Evolutionary conservation across 352 stramenopile genomes (phyloP), one percentile per base, ranked within the genome.

Genomic region (Phytophthora brassicae): DNA sequence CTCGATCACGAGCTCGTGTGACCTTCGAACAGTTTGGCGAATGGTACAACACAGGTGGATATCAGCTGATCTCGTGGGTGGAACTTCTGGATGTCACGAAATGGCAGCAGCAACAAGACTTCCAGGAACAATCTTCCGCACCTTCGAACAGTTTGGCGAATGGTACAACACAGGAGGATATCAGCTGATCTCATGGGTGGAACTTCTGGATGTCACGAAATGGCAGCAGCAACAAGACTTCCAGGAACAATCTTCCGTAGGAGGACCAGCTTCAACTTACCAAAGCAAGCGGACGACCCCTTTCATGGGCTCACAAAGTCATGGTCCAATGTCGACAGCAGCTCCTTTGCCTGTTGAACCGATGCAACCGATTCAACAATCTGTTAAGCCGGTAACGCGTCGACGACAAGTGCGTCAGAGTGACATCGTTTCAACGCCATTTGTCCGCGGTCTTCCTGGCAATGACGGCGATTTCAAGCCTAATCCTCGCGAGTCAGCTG

Each of bases 1-100:
- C 82, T 1, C 78, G 79, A 6, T 89, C 82, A 7, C 70, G 81
- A 8, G 72, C 77, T 12, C 72, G 86, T 43, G 79, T 97, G 16
- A 96, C 90, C 4, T 97, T 97, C 56, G 82, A 96, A 48, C 86
- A 95, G 60, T 95, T 97, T 73, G 89, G 88, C 17, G 88, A 94
- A 44, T 96, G 87, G 87, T 96, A 96, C 60, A 96, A 96, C 56
- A 84, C 77, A 4, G 78, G 85, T 7, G 87, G 87, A 2, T 90
- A 88, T 55, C 68, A 92, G 43, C 71, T 91, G 11, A 86, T 96
- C 20, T 94, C 85, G 5, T 96, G 87, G 87, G 79, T 96, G 12
- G 85, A 94, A 39, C 70, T 96, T 2, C 64, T 96, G 19, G 87
- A 96, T 39, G 82, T 92, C 3, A 64, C 57, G 8, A 94, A 94